Conservation (phyloP, 345 rosid species). For the Aurinia saxatilis region DNA sequence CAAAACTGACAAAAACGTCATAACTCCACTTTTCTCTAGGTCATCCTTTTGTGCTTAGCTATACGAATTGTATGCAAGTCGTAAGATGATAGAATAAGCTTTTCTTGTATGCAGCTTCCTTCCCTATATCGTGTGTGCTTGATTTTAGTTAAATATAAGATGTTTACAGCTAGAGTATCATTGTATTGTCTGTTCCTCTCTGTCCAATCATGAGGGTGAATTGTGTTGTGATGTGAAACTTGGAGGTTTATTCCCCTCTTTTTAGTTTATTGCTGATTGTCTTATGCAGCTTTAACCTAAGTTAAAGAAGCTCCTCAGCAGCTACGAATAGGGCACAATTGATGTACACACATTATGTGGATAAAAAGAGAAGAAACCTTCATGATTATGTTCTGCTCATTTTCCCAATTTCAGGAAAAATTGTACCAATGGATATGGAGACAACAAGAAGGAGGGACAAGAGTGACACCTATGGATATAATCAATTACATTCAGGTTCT, state of each 20-base stretch:
- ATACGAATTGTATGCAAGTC: neutral
- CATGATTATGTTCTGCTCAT: neutral
- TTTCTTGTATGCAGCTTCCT: neutral
- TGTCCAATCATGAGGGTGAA: neutral
- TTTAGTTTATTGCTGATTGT: neutral
- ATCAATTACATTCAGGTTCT: constrained; percentile 66
- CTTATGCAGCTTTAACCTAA: neutral
- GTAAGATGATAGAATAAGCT: neutral
- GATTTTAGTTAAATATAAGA: neutral
- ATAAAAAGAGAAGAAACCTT: neutral
- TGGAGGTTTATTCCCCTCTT: too few species aligned
- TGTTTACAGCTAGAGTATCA: neutral
- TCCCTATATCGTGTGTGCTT: neutral
- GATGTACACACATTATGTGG: neutral
- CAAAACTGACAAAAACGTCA: too few species aligned
- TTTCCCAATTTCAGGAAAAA: constrained; percentile 53
- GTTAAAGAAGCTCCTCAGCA: neutral
- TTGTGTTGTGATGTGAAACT: neutral
- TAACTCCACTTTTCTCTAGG: neutral
- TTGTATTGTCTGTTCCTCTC: neutral
- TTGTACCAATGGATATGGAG: constrained; percentile 82
- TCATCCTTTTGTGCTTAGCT: too few species aligned
- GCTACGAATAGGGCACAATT: neutral
- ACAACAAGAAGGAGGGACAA: constrained; percentile 79
- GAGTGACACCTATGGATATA: constrained; percentile 60